A percentile compares a stretch with the other conserved stretches of the same genome.
Evolutionary conservation across 495 filamentous ascomycete species (phyloP).

Genomic region (Annulohypoxylon stygium): DNA sequence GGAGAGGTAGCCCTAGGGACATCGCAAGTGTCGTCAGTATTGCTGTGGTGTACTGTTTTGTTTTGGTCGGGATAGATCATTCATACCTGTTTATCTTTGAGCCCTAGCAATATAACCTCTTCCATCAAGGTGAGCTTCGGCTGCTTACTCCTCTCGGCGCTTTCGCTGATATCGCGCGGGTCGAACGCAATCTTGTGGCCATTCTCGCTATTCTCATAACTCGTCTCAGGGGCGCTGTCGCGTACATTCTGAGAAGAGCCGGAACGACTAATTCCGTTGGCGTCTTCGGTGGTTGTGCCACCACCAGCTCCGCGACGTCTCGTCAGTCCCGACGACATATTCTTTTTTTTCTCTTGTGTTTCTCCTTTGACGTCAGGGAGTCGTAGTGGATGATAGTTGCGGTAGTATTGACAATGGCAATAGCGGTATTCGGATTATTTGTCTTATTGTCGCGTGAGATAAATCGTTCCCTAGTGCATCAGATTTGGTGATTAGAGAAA

Average conservation of each 20-base stretch:
- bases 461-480: conserved; percentile 8
- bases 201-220: conserved; percentile 92
- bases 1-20: conserved; percentile 89
- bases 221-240: conserved; percentile 81
- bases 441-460: conserved; percentile 35
- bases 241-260: conserved; percentile 59
- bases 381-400: conserved; percentile 2
- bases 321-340: conserved; percentile 55
- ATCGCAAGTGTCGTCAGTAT: background rate
- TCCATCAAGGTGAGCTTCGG: conserved; percentile 99
- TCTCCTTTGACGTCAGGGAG: conserved; percentile 14
- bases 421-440: background rate
- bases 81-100: conserved; percentile 97
- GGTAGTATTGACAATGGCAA: background rate
- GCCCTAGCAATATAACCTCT: conserved; percentile 90
- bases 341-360: conserved; percentile 10
- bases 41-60: conserved; percentile 9
- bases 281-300: conserved; percentile 44
- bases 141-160: conserved; percentile 94
- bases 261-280: conserved; percentile 54
- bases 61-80: conserved; percentile 3
- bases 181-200: conserved; percentile 99
- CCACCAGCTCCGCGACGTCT: conserved; percentile 53
- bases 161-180: conserved; percentile 96
- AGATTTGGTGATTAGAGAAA: background rate